Conservation (phyloP, 805 yeast genomes). For the Wickerhamomyces subpelliculosus region DNA sequence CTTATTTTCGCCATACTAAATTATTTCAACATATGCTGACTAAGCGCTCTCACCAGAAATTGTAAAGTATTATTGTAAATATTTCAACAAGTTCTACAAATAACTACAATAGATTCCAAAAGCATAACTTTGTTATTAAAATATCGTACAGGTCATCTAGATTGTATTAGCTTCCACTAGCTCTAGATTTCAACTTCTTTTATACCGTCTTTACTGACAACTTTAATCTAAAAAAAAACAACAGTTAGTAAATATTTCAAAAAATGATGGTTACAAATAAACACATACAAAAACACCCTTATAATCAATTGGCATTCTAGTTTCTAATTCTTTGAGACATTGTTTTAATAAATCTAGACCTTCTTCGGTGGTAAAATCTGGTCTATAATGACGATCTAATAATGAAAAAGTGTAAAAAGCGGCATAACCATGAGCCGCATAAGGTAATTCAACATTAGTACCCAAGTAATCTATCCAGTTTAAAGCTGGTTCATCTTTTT, state of each 20-base stretch:
- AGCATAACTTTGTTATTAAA: too few species aligned
- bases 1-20: too few species aligned
- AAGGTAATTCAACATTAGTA: conserved; percentile 83
- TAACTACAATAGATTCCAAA: too few species aligned
- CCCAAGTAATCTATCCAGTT: conserved; percentile 94
- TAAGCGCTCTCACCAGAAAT: too few species aligned
- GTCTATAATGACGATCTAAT: conserved; percentile 82
- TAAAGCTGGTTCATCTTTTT: conserved; percentile 53
- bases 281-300: conserved; percentile 60
- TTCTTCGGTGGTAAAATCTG: conserved; percentile 67
- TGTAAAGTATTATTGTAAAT: too few species aligned
- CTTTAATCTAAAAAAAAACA: conserved; percentile 39
- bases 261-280: background rate
- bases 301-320: conserved; percentile 89
- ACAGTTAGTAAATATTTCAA: conserved; percentile 6
- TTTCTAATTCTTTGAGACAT: conserved; percentile 73
- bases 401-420: conserved; percentile 89
- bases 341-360: conserved; percentile 67
- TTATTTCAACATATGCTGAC: too few species aligned
- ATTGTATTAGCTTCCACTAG: too few species aligned
- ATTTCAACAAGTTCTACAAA: too few species aligned
- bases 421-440: conserved; percentile 98
- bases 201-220: conserved; percentile 58
- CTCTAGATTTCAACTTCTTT: conserved; percentile 27
- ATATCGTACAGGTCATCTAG: background rate